Base-by-base conservation (phyloP, 768 basidiomycete genomes). In the Naganishia vaughanmartiniae region DNA sequence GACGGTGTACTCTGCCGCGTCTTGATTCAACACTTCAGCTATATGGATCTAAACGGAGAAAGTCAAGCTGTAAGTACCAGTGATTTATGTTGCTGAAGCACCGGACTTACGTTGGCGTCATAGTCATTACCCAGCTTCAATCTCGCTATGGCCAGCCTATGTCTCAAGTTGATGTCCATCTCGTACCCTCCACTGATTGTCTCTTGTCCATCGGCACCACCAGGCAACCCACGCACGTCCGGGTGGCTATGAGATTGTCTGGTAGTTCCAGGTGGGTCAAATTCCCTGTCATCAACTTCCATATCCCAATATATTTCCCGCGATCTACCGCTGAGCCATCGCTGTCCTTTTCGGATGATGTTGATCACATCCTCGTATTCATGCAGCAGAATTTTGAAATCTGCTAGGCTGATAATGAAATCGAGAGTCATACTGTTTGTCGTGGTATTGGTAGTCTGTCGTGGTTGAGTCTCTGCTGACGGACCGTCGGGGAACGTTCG, bases 291-390 rank as follows among this genome's bases (percentile, higher is more conserved):
- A 77, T 99, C 94, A 34, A 86, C 86, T 66, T 88, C 86, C 26
- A 85, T 79, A 73, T 93, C 90, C 93, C 93, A 97, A 69, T 89
- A 88, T 77, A 90, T 89, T 55, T 86, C 83, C 36, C 76, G 73
- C n/a, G 82, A 83, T 36, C 95, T 83, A 0, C 92, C 91, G 79
- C 97, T 92, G n/a, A 97, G 80, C 95, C 95, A 98, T 67, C 95
- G 83, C 63, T 87, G 89, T 0, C 93, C 94, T 65, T 83, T 84
- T 56, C 89, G 85, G 63, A 95, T 88, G 0, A 87, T 85, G 15
- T 86, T 84, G 19, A 92, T 83, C 0, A 90, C 90, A 51, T 85
- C 83, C 42, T 87, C 87, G 75, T 89, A 84, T 70, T 90, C 86
- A 0, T 86, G 87, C 31, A 89, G 82, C 0, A 86, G 85, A 73